Evolutionary conservation across 2,329 filamentous ascomycete species (phyloP).

Genomic region (Chalaropsis thielavioides): DNA sequence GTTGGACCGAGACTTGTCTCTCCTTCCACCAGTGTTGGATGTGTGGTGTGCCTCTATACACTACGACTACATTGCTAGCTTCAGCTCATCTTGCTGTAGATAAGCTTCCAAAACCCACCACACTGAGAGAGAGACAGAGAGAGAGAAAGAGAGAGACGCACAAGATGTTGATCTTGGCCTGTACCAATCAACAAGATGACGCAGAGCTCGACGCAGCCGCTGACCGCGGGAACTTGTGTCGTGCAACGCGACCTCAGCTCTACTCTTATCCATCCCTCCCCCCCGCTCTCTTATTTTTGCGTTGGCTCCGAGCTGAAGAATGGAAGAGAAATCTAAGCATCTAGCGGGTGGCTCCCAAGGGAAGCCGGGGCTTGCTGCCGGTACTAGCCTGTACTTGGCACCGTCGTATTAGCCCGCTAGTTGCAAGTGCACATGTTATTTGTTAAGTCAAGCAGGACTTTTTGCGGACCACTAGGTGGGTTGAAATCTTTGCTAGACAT

Average conservation of each 20-base stretch:
- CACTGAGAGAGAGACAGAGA: not conserved
- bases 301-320: not conserved
- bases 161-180: not conserved
- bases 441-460: too few relatives aligned
- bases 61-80: not conserved
- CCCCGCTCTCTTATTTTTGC: not conserved
- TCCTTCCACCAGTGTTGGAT: not conserved
- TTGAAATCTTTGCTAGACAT: too few relatives aligned
- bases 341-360: not conserved
- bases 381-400: not conserved
- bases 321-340: not conserved
- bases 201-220: not conserved
- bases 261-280: not conserved
- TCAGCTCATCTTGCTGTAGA: not conserved
- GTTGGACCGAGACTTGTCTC: constrained; percentile 5
- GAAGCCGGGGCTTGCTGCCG: not conserved
- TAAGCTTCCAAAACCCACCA: not conserved
- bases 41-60: not conserved
- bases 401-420: not conserved
- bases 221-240: not conserved
- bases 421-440: too few relatives aligned
- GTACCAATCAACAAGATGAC: not conserved
- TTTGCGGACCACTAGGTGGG: too few relatives aligned
- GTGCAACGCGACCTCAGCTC: not conserved
- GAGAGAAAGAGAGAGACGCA: not conserved